These are phyloP conservation scores for Acanthamoeba sp. DNA, from an alignment of 208 protist genomes.

Conservation along the genomic window DNA sequence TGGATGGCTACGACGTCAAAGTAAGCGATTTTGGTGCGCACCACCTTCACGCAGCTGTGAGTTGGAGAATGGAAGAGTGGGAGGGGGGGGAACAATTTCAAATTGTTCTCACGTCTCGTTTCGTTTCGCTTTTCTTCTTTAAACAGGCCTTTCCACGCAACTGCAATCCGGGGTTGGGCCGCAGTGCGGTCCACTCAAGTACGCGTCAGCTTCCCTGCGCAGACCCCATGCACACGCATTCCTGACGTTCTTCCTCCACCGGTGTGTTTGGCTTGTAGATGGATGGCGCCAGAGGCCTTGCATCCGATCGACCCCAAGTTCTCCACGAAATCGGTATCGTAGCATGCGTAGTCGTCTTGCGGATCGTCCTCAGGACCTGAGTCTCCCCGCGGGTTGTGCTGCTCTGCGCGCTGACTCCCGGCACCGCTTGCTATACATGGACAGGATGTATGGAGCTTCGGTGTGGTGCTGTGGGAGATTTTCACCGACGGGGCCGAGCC, in stretches of 20 bases:
- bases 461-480: slow-evolving; percentile 34
- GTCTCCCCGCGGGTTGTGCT: no score
- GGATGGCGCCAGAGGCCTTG: slow-evolving; percentile 33
- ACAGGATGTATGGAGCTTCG: slow-evolving; percentile 44
- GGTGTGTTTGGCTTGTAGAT: no score
- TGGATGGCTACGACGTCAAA: slow-evolving; percentile 5
- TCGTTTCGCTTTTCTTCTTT: neutral
- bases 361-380: no score
- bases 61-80: no score
- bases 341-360: no score
- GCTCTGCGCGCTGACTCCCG: no score
- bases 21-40: slow-evolving; percentile 20
- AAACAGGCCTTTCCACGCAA: neutral
- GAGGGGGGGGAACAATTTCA: no score
- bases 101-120: no score
- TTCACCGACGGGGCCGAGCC: slow-evolving; percentile 15
- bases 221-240: neutral
- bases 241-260: no score
- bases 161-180: neutral
- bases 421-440: no score
- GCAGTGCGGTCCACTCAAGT: neutral
- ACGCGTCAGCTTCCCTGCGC: neutral
- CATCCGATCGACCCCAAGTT: slow-evolving; percentile 48
- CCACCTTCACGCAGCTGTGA: no score
- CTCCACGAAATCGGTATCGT: slow-evolving; percentile 23